Percentiles rank a stretch among this genome's conserved stretches.
Evolutionary conservation across 2,329 filamentous ascomycete genomes (phyloP).

Genomic region (Cercospora berteroae): DNA sequence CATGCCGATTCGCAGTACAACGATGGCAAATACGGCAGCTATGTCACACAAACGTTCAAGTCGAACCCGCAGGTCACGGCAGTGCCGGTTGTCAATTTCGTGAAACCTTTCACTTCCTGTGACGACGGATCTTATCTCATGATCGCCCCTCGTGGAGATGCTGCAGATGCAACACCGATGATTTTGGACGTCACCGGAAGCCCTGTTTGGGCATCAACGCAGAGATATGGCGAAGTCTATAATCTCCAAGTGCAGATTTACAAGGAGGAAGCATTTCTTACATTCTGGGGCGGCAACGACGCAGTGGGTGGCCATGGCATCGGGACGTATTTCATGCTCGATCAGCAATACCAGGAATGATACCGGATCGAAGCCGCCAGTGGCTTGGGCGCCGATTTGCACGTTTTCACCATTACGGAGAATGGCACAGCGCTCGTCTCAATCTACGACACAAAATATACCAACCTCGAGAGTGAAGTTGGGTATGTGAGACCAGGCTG

Average conservation of each 20-base stretch:
- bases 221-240: conserved; percentile 42
- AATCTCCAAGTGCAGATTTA: conserved; percentile 49
- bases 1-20: conserved; percentile 35
- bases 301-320: conserved; percentile 50
- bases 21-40: conserved; percentile 37
- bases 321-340: conserved; percentile 48
- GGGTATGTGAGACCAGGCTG: conserved; percentile 35
- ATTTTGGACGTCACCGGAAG: conserved; percentile 21
- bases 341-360: conserved; percentile 35
- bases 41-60: conserved; percentile 39
- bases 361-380: conserved; percentile 42
- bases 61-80: conserved; percentile 35
- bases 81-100: conserved; percentile 35
- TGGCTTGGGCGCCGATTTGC: conserved; percentile 41
- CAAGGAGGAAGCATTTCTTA: conserved; percentile 47
- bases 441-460: conserved; percentile 36
- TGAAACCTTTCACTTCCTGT: conserved; percentile 33
- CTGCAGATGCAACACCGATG: conserved; percentile 20
- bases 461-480: conserved; percentile 21
- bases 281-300: conserved; percentile 52
- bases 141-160: conserved; percentile 29
- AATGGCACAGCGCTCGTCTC: conserved; percentile 45
- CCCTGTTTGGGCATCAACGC: conserved; percentile 21
- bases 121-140: conserved; percentile 35
- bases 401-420: conserved; percentile 44